Evolutionary conservation across 164 flowering plant genomes (phyloP).

Genomic region (Tinospora cordifolia): DNA sequence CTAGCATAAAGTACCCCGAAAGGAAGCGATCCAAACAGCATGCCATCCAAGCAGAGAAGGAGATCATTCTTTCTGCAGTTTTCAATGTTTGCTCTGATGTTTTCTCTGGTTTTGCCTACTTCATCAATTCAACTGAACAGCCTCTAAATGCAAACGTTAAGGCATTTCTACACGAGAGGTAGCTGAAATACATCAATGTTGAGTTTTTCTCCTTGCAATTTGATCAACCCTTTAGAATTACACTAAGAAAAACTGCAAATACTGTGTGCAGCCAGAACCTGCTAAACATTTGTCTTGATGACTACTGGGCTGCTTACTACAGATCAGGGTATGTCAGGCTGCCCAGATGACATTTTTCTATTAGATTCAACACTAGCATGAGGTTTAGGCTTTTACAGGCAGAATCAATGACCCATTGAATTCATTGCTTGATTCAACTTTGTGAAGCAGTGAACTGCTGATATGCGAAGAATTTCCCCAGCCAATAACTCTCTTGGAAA

Average conservation of each 20-base stretch:
- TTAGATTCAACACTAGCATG: not conserved
- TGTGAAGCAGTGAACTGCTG: constrained; percentile 26
- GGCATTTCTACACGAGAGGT: constrained; percentile 49
- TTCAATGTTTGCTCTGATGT: constrained; percentile 50
- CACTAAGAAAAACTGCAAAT: too few species aligned
- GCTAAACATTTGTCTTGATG: constrained; percentile 44
- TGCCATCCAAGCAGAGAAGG: constrained; percentile 54
- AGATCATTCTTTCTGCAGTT: constrained; percentile 43
- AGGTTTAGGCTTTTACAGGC: too few species aligned
- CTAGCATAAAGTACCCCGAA: constrained; percentile 19
- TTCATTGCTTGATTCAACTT: constrained; percentile 9
- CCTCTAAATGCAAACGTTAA: constrained; percentile 33
- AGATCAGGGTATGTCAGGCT: constrained; percentile 36
- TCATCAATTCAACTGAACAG: constrained; percentile 40
- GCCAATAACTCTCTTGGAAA: constrained; percentile 10
- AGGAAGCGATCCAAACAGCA: constrained; percentile 40
- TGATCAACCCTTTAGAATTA: too few species aligned
- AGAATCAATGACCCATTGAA: not conserved
- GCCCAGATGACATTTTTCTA: not conserved
- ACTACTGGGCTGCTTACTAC: constrained; percentile 53
- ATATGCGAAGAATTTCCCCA: constrained; percentile 22
- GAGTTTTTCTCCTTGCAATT: too few species aligned
- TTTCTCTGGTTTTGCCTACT: constrained; percentile 51
- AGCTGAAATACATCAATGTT: not conserved
- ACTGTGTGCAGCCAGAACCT: constrained; percentile 40